Base-by-base conservation (phyloP, 129 eudicot genomes). In the Pittosporum tobira region DNA sequence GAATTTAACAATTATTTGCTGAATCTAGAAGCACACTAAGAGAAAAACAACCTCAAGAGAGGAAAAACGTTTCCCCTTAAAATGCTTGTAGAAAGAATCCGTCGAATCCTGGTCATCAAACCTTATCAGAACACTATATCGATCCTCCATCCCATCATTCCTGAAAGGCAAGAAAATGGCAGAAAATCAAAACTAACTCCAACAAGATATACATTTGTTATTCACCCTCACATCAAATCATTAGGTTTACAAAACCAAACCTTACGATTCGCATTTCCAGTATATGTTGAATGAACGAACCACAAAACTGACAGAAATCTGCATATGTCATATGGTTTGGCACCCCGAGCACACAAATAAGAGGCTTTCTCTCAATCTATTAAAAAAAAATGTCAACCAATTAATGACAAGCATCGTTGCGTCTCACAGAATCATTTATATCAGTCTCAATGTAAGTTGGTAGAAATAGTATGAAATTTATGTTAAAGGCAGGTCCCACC, bases 321-420 rank as follows among this genome's bases (percentile, higher is more conserved):
- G 96, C 82, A 63, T 91, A 91, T 13, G 99, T 91, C 96, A 87
- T 87, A 85, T 91, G 99, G 68, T 83, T 83, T 40, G 99, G 99
- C 70, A 91, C 96, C 38, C 96, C 95, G 19, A 91, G 85, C 30
- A 91, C 96, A 77, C 96, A 86, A 24, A 87, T 56, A 53, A 83
- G 94, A 81, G 99, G 87, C 46, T 70, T 76, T 63, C 99, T 76
- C 23, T 84, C 94, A 61, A 81, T 94, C 99, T 91, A 34, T 43
- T 28, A 53, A 24, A 58, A 34, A 56, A 16, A 48, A 16, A 10
- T 10, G 28, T 55, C 45, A 30, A 4, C 8, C 10, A 55, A 30
- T 5, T 31, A 19, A 18, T 16, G 21, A 31, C 61, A 12, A 55
- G 27, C 26, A 55, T 31, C 13, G n/a, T n/a, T n/a, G n/a, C n/a